Evolutionary conservation across 169 alveolate species (phyloP), one percentile per base, ranked within the genome.

Genomic region (Cryptosporidium meleagridis): DNA sequence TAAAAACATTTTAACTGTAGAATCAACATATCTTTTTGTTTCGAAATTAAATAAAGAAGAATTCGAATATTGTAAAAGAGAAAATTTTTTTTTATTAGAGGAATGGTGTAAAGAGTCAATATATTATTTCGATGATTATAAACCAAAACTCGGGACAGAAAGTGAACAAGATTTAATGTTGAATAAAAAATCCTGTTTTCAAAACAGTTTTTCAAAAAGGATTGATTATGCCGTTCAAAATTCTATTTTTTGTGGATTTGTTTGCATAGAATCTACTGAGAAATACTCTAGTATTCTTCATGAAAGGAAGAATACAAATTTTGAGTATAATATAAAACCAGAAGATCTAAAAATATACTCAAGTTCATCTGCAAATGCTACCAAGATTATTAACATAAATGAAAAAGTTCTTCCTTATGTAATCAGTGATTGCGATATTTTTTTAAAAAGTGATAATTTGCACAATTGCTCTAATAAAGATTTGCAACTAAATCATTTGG

Each of bases 181-280:
- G 69, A 59, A 65, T 16, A 65, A 12, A 65, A 65, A 2, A 16
- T 12, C 4, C 41, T 37, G 14, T 8, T 0, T 8, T 33, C 29
- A 55, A 1, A 21, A 65, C 2, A 29, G 3, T 65, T 65, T 31
- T 18, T 6, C 39, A 23, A 55, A 26, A 80, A 29, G 44, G 39
- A 58, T 41, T 14, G 33, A 65, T 65, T 29, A 14, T 10, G 3
- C 48, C 3, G 26, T 31, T 16, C 80, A 80, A 80, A 80, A 48
- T 41, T 69, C 89, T 5, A 29, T 58, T 59, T 80, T 80, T 80
- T 80, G 89, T 80, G 89, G 89, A 21, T 80, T 80, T 41, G 89
- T 80, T 7, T 37, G 37, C 29, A 41, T 80, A 21, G 86, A 75
- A 9, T 29, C 37, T 23, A 35, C 35, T 21, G 44, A 70, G 6